Conservation (phyloP, 2,329 filamentous ascomycete species). For the Massarina eburnea region DNA sequence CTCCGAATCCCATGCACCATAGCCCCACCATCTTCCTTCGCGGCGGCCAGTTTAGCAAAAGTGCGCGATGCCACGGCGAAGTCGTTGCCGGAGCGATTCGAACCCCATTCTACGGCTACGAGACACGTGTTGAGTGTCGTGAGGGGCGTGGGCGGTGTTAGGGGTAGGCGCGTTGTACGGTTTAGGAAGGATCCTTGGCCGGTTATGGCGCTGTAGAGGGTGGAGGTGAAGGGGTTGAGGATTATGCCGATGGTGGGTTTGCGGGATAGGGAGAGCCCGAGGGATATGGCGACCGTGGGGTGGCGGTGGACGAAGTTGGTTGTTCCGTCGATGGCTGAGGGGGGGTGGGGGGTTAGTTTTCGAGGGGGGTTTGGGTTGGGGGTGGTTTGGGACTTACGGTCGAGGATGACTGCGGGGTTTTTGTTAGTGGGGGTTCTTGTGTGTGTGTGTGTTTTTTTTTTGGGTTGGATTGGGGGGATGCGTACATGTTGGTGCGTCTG, state of each 20-base stretch:
- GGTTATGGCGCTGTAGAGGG: slow-evolving; percentile 68
- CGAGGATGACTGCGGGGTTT: not conserved
- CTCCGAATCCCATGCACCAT: slow-evolving; percentile 78
- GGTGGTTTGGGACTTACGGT: not conserved
- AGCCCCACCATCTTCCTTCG: slow-evolving; percentile 63
- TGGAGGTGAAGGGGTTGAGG: slow-evolving; percentile 75
- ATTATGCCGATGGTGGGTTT: slow-evolving; percentile 70
- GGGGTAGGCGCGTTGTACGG: slow-evolving; percentile 46
- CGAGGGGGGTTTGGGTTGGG: not conserved
- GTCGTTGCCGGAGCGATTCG: slow-evolving; percentile 67
- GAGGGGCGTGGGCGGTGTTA: slow-evolving; percentile 59
- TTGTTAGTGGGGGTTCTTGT: not conserved
- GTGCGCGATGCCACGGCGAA: slow-evolving; percentile 69
- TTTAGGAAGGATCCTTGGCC: slow-evolving; percentile 64
- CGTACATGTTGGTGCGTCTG: slow-evolving; percentile 63
- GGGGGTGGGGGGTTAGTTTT: slow-evolving; percentile 48
- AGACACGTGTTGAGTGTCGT: slow-evolving; percentile 63
- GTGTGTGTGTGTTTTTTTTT: no score
- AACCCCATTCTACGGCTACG: slow-evolving; percentile 74
- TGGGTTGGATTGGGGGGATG: not conserved
- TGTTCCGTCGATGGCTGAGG: slow-evolving; percentile 76
- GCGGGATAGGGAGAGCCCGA: slow-evolving; percentile 68
- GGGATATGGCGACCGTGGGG: slow-evolving; percentile 73
- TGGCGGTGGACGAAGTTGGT: slow-evolving; percentile 81
- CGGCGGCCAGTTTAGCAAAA: slow-evolving; percentile 58